These are phyloP conservation scores for Colletotrichum filicis DNA, from an alignment of 2,329 filamentous ascomycete genomes.

Conservation along the genomic window DNA sequence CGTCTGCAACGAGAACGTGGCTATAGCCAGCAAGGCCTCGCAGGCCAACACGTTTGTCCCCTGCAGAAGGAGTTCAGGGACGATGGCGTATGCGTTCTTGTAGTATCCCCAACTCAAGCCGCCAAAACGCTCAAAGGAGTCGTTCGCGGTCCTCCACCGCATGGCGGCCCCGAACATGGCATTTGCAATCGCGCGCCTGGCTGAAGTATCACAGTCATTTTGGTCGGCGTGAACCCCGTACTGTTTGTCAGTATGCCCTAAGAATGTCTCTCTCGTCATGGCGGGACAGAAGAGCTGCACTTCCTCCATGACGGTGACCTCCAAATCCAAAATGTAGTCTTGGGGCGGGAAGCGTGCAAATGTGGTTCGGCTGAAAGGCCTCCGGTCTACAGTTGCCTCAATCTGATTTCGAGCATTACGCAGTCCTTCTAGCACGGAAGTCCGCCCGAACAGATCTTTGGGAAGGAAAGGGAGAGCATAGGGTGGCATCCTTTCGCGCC, in stretches of 20 bases:
- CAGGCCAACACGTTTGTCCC: background rate
- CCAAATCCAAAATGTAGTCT: conserved; percentile 12
- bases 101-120: conserved; percentile 18
- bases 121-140: conserved; percentile 11
- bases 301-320: conserved; percentile 9
- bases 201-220: background rate
- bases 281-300: conserved; percentile 19
- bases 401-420: background rate
- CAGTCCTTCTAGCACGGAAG: background rate
- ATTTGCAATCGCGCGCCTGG: conserved; percentile 16
- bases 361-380: background rate
- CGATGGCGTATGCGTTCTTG: conserved; percentile 29
- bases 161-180: conserved; percentile 15
- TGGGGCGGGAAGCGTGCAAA: conserved; percentile 9
- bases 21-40: conserved; percentile 26
- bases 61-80: conserved; percentile 16
- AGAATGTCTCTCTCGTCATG: conserved; percentile 6
- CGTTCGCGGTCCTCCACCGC: conserved; percentile 21
- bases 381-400: background rate
- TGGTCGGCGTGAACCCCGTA: background rate
- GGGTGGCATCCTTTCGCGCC: background rate
- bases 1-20: conserved; percentile 19
- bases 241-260: background rate
- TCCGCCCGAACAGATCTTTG: background rate
- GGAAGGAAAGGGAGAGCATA: background rate